Evolutionary conservation across 164 flowering plant species (phyloP).

Genomic region (Vitis labrusca): DNA sequence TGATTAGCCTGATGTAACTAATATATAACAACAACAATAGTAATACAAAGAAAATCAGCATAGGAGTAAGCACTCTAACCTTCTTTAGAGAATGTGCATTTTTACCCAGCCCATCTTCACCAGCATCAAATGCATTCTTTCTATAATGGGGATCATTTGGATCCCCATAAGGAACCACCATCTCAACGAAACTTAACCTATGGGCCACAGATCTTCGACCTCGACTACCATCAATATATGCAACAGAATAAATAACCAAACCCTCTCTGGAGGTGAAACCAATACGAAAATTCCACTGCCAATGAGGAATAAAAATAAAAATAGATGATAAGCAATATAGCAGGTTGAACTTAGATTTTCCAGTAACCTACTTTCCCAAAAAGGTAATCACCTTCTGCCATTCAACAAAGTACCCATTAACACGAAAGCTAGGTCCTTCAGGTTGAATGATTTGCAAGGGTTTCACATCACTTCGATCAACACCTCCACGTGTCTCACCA

Average conservation of each 20-base stretch:
- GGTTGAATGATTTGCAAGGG: constrained; percentile 86
- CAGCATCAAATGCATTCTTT: constrained; percentile 98
- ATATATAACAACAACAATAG: neutral
- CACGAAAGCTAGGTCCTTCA: constrained; percentile 96
- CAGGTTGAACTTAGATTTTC: neutral
- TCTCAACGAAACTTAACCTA: constrained; percentile 92
- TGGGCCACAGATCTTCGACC: constrained; percentile 95
- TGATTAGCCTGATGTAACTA: neutral
- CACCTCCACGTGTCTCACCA: constrained; percentile 92
- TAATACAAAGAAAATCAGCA: neutral
- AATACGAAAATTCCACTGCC: constrained; percentile 93
- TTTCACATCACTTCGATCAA: constrained; percentile 92
- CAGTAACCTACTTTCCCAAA: neutral
- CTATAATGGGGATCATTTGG: constrained; percentile 96
- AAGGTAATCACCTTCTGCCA: constrained; percentile 81
- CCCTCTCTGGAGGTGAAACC: constrained; percentile 97
- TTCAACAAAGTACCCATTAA: constrained; percentile 73
- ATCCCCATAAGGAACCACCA: constrained; percentile 99
- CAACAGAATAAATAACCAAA: constrained; percentile 80
- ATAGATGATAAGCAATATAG: neutral
- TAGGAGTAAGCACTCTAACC: constrained; percentile 35
- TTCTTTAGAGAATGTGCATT: constrained; percentile 93
- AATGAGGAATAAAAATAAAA: constrained; percentile 10
- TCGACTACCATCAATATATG: constrained; percentile 90
- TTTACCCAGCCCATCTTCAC: constrained; percentile 96